Evolutionary conservation across 2,329 filamentous ascomycete genomes (phyloP), one percentile per base, ranked within the genome.

Genomic region (Penicillium sp.): DNA sequence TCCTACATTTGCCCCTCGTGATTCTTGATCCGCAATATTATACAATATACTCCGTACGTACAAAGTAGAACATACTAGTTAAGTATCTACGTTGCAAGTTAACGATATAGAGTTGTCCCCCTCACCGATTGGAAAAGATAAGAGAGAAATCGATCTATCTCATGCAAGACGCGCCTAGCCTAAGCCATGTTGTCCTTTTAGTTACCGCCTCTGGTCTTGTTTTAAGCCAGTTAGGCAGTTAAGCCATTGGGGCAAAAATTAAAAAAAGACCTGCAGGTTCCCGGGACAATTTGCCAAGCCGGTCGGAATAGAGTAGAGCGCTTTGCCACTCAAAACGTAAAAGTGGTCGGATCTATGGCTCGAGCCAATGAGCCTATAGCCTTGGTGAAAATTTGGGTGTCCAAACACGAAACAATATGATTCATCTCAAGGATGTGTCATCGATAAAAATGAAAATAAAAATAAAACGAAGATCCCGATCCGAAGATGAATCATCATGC

Each of bases 401-500:
- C 44, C 39, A 10, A 29, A 33, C 11, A 33, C 31, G 19, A 16
- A 61, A 62, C 55, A 65, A 64, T 60, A 60, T 66, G 61, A 65
- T 65, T 65, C 64, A 64, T 64, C 61, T 38, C 43, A 34, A 29
- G 10, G 40, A 41, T 53, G 59, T 60, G 59, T 59, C 57, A 61
- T 59, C 34, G 13, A 41, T 27, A 33, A 31, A 31, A 31, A 31
- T 11, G 11, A 11, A 29, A 29, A 29, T 1, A 11, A 29, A 29
- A 29, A 29, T 1, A 10, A 13, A 31, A 31, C 5, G 10, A 31
- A 31, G 5, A 31, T 33, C 55, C 34, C 48, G 41, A 55, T 53
- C 51, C 19, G 39, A 48, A 48, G 29, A 61, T 65, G 64, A 66
- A 58, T 66, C 64, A 65, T 58, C 53, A 11, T 48, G 55, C 50